Percentiles rank a stretch among this genome's conserved stretches.
phyloP scores from a whole-genome alignment of 2,329 filamentous ascomycete genomes.

The Chaetothyriales sp. region DNA sequence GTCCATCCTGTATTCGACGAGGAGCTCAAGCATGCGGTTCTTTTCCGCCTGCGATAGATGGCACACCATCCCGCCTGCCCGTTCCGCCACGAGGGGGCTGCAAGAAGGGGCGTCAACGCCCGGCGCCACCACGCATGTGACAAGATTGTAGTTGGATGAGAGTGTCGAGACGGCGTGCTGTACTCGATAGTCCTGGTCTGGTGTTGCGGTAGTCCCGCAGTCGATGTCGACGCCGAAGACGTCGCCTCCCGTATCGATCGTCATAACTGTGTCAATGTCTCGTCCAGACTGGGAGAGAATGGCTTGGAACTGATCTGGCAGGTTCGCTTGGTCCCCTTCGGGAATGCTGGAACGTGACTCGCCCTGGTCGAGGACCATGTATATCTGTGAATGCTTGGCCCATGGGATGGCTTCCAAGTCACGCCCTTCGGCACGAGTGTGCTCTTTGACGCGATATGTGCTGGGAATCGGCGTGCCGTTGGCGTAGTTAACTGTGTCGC shows the following conservation, averaged over 20 bases:
- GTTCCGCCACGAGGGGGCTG: slow-evolving; percentile 9
- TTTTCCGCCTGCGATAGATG: slow-evolving; percentile 8
- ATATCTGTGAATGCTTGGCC: slow-evolving; percentile 11
- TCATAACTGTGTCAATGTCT: slow-evolving; percentile 9
- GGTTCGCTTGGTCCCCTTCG: slow-evolving; percentile 9
- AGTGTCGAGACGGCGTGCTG: slow-evolving; percentile 8
- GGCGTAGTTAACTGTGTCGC: slow-evolving; percentile 4
- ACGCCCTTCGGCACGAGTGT: slow-evolving; percentile 13
- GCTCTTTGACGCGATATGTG: slow-evolving; percentile 10
- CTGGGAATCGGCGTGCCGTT: slow-evolving; percentile 9
- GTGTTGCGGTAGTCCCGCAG: slow-evolving; percentile 5
- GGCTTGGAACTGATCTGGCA: slow-evolving; percentile 11
- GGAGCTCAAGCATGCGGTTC: slow-evolving; percentile 9
- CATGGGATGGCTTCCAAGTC: slow-evolving; percentile 14
- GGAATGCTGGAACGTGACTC: slow-evolving; percentile 8
- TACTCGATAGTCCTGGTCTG: slow-evolving; percentile 14
- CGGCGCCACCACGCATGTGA: slow-evolving; percentile 14
- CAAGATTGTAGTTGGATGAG: slow-evolving; percentile 7
- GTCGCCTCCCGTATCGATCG: slow-evolving; percentile 16
- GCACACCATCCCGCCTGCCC: slow-evolving; percentile 11
- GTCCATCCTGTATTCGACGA: slow-evolving; percentile 15
- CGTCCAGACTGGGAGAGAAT: slow-evolving; percentile 6
- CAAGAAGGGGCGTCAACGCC: slow-evolving; percentile 14
- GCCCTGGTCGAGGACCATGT: slow-evolving; percentile 15
- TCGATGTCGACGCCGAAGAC: slow-evolving; percentile 12